Evolutionary conservation across 2,329 filamentous ascomycete species (phyloP), one percentile per base, ranked within the genome.

Genomic region (Penicillium glabrum): DNA sequence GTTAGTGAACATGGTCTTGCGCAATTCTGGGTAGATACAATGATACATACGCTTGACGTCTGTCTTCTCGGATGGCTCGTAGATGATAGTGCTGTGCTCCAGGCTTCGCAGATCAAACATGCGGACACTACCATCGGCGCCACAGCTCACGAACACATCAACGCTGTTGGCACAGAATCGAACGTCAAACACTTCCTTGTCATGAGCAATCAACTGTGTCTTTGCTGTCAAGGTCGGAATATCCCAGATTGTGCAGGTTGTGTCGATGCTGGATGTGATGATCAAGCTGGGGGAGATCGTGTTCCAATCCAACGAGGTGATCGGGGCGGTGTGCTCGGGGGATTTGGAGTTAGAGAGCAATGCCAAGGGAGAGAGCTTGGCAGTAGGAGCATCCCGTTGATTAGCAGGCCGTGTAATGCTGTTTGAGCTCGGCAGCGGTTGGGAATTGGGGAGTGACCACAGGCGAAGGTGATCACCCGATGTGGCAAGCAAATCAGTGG

Each of bases 241-340:
- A 73, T 99, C 95, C 95, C 95, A 99, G 64, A 99, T 99, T 5
- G 95, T 99, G 77, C 95, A 99, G 6, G 95, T 99, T 1, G 95
- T 99, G 72, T 99, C 95, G 69, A 99, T 99, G 73, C 93, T 98
- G 3, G 93, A 97, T 1, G 95, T 99, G 69, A 99, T 99, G 71
- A 99, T 99, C 53, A 99, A 81, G 73, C 93, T 97, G 0, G 95
- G 95, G 24, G 92, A 96, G 51, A 99, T 89, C 1, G 91, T 96
- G 70, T 99, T 99, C 95, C 95, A 99, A 73, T 99, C 95, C 46
- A 99, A 82, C 16, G 93, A 97, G 1, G 95, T 99, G 57, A 99
- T 85, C 21, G 95, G 95, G 14, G 95, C 95, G 5, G 95, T 99
- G 72, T 99, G 96, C 70, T 99, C 95, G 4, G 95, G 95, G 0